Conservation (phyloP, 805 yeast species). For the Barnettozyma wickerhamii region DNA sequence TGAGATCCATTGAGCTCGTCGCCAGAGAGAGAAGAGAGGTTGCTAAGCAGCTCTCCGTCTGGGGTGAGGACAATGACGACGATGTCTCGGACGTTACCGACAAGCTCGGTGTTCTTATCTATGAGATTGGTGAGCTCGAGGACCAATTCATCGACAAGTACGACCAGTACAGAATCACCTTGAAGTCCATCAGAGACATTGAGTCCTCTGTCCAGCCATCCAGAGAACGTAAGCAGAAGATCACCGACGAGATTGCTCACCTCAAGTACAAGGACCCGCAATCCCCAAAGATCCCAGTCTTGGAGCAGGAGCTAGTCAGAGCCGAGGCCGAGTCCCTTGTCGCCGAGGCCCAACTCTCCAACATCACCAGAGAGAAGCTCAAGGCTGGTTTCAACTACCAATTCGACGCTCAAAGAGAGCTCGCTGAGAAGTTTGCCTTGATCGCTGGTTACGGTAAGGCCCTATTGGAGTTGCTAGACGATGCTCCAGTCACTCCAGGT, state of each 20-base stretch:
- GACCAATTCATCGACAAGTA: conserved; percentile 98
- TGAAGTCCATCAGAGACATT: conserved; percentile 91
- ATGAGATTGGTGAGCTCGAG: conserved; percentile 96
- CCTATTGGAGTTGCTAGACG: conserved; percentile 89
- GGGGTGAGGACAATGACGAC: conserved; percentile 99
- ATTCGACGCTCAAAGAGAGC: conserved; percentile 92
- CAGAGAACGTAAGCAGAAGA: conserved; percentile 95
- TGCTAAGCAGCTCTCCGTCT: conserved; percentile 92
- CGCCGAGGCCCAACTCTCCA: conserved; percentile 98
- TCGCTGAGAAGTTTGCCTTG: conserved; percentile 91
- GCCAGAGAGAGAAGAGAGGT: conserved; percentile 93
- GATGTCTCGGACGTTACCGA: conserved; percentile 97
- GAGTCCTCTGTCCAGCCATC: conserved; percentile 98
- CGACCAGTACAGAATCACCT: conserved; percentile 95
- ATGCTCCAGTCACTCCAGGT: conserved; percentile 97
- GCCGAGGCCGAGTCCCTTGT: conserved; percentile 99
- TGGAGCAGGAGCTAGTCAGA: conserved; percentile 97
- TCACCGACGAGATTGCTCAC: conserved; percentile 96
- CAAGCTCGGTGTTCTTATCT: conserved; percentile 91
- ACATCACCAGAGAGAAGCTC: conserved; percentile 95
- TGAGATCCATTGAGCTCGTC: conserved; percentile 89
- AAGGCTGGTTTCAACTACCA: conserved; percentile 97
- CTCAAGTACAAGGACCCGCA: conserved; percentile 98
- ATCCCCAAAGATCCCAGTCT: conserved; percentile 90
- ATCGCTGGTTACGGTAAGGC: conserved; percentile 99